These are phyloP conservation scores for Tuber calosporum DNA, from an alignment of 495 filamentous ascomycete genomes.

Conservation along the genomic window DNA sequence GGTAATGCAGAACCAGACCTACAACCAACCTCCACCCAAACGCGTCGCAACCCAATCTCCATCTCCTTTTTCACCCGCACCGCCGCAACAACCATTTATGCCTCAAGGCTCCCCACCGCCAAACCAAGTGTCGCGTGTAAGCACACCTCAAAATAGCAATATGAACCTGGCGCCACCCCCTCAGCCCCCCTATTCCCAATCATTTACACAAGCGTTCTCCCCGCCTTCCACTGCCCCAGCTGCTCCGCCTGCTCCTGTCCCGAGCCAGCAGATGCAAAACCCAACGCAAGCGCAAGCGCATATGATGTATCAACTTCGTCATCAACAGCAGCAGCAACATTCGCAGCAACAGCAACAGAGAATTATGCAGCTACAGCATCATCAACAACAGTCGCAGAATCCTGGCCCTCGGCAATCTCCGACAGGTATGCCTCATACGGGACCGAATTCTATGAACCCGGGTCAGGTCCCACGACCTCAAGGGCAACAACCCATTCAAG, in stretches of 20 bases:
- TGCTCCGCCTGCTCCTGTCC: slow-evolving; percentile 28
- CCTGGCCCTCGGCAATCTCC: slow-evolving; percentile 24
- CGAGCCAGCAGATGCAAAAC: slow-evolving; percentile 42
- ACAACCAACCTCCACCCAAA: slow-evolving; percentile 61
- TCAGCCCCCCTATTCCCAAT: slow-evolving; percentile 54
- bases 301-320: slow-evolving; percentile 48
- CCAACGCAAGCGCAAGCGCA: slow-evolving; percentile 44
- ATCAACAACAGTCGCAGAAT: slow-evolving; percentile 49
- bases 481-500: slow-evolving; percentile 14
- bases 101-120: slow-evolving; percentile 71
- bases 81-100: slow-evolving; percentile 57
- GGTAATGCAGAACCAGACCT: slow-evolving; percentile 68
- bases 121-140: slow-evolving; percentile 64
- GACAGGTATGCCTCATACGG: slow-evolving; percentile 30
- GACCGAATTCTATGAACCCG: slow-evolving; percentile 29
- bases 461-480: slow-evolving; percentile 27
- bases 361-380: slow-evolving; percentile 54
- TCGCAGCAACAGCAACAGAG: slow-evolving; percentile 53
- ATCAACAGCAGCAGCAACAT: slow-evolving; percentile 52
- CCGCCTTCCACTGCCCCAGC: slow-evolving; percentile 48
- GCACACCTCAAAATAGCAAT: slow-evolving; percentile 61
- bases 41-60: slow-evolving; percentile 84
- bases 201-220: slow-evolving; percentile 49
- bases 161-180: slow-evolving; percentile 47
- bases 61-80: slow-evolving; percentile 77